Base-by-base conservation (phyloP, 2,329 filamentous ascomycete genomes). In the Lachnellula occidentalis region DNA sequence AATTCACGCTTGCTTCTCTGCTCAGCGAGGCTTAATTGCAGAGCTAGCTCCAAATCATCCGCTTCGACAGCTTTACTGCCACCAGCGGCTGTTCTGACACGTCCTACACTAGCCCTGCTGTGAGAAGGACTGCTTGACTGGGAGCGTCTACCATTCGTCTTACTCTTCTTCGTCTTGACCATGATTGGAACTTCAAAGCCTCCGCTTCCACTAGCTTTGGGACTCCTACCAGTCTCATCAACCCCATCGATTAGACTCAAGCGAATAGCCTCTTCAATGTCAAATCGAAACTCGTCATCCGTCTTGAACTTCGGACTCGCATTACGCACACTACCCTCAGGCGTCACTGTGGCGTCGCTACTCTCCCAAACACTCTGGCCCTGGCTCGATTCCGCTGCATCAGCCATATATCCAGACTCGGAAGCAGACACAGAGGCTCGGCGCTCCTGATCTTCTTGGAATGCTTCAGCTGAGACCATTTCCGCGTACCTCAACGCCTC, bases 401-500 rank as follows among this genome's bases (percentile, higher is more conserved):
- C 78, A 2, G 74, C 76, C 34, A 76, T 69, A 3, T 79, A 82
- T 49, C 78, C 74, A 4, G 73, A 73, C 56, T 78, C 76, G 58
- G 77, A 22, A 24, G 21, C 24, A 19, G 37, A 45, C 14, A 50
- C 47, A 41, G 50, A 80, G 31, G 72, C 71, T 5, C 81, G 77
- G 5, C 77, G 77, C 62, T 79, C 76, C 68, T 83, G 78, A 27
- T 86, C 81, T n/a, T 72, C 63, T 37, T 75, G 68, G 55, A 79
- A 83, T 0, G 79, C 71, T 65, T 87, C 83, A 58, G 83, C 76
- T 0, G 83, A 87, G 6, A 87, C 73, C 75, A 87, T 82, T 66
- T 84, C 80, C 0, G 82, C 83, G 61, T 87, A 87, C 34, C 73
- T 76, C 19, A 87, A 59, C 17, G 83, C 80, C 64, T 87, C 84